Base-by-base conservation (phyloP, 169 alveolate genomes). In the Cryptosporidium andersoni region DNA sequence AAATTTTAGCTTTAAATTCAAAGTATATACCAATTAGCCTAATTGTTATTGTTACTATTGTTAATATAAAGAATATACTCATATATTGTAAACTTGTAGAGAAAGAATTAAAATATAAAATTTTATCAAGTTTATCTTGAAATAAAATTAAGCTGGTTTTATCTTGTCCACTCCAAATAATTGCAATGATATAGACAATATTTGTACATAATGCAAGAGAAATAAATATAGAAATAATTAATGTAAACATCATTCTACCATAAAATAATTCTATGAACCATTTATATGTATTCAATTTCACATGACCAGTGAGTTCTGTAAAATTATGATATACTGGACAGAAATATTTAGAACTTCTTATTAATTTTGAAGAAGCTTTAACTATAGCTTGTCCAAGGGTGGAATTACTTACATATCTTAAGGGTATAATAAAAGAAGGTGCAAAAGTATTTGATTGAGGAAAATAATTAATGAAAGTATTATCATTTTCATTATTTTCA, bases 131-230 rank as follows among this genome's bases (percentile, higher is more conserved):
- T 25, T 25, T 25, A 25, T 25, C 25, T 25, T 25, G 25, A 25
- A 25, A 0, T 25, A 25, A 25, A 25, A 25, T 25, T 25, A 25
- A 25, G 25, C 25, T 25, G 25, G 25, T 25, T 25, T 25, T 25
- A 25, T 74, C 85, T 6, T 66, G 43, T 42, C 85, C 85, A 49
- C 85, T 74, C 85, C 85, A 74, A 56, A 74, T 58, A 8, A 74
- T 74, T 1, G 60, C 60, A 12, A 74, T 45, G 7, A 45, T 45
- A 43, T 74, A 68, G 47, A 74, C 55, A 2, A 49, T 43, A 36
- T 37, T 55, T 9, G 60, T 49, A 6, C 48, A 43, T 34, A 74
- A n/a, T 4, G 67, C 37, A 3, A 74, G 45, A 11, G 60, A 8
- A 34, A 74, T 34, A 34, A 74, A 58, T 36, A 74, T 12, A 34